A percentile compares a stretch with the other conserved stretches of the same genome.
Evolutionary conservation across 192 early-diverging fungal species (phyloP).

Genomic region (Entrophospora sp.): DNA sequence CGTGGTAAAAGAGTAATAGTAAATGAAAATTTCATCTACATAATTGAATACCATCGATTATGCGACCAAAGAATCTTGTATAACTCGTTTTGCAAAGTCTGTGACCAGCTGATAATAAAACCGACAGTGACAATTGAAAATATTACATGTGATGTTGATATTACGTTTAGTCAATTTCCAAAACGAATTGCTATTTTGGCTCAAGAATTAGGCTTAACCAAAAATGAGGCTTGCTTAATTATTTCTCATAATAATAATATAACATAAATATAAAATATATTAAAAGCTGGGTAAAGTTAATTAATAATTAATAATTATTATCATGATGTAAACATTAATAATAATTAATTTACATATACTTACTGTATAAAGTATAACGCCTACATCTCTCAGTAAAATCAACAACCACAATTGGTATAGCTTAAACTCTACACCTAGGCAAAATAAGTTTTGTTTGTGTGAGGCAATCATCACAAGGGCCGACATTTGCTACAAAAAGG

Average conservation of each 20-base stretch:
- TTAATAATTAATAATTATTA: background rate
- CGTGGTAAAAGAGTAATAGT: too few species aligned
- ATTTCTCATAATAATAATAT: background rate
- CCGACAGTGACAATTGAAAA: too few species aligned
- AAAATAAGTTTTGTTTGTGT: slow-evolving; percentile 90
- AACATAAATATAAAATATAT: slow-evolving; percentile 80
- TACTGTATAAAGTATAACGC: slow-evolving; percentile 69
- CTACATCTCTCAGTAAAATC: slow-evolving; percentile 96
- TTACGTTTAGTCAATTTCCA: slow-evolving; percentile 80
- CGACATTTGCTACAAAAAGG: slow-evolving; percentile 98
- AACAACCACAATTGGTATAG: slow-evolving; percentile 89
- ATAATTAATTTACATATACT: too few species aligned
- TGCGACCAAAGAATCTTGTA: too few species aligned
- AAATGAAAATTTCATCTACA: too few species aligned
- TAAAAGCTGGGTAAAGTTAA: slow-evolving; percentile 69
- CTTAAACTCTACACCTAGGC: slow-evolving; percentile 84
- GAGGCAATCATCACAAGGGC: slow-evolving; percentile 94
- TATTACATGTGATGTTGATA: slow-evolving; percentile 92
- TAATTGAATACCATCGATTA: too few species aligned
- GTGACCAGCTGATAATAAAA: too few species aligned
- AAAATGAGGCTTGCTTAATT: slow-evolving; percentile 44
- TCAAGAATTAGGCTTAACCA: slow-evolving; percentile 71
- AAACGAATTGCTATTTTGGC: slow-evolving; percentile 73
- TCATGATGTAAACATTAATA: background rate
- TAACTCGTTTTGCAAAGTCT: too few species aligned